Percentiles rank a stretch among this genome's conserved stretches.
Evolutionary conservation across 1,284 basidiomycete genomes (phyloP).

Genomic region (Ganoderma resinaceum): DNA sequence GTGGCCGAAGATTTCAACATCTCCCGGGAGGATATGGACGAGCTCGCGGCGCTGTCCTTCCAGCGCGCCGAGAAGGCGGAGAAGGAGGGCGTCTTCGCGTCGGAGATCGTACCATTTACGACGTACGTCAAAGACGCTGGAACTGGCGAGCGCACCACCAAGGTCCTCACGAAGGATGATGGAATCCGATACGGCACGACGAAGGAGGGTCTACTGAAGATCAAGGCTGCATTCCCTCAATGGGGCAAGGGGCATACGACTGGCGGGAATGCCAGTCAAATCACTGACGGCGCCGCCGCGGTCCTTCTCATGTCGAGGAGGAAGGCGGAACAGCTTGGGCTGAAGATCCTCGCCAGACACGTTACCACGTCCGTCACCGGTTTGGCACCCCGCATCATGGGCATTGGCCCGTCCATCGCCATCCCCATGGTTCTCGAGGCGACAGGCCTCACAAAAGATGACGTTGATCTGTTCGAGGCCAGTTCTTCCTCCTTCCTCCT

Average conservation of each 20-base stretch:
- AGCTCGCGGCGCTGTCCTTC: constrained; percentile 81
- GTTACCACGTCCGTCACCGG: constrained; percentile 79
- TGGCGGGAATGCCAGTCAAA: constrained; percentile 89
- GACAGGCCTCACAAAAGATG: constrained; percentile 68
- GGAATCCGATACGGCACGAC: constrained; percentile 85
- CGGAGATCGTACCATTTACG: constrained; percentile 85
- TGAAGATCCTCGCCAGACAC: constrained; percentile 81
- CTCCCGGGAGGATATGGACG: constrained; percentile 86
- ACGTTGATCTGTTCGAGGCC: constrained; percentile 86
- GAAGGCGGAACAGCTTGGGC: constrained; percentile 82
- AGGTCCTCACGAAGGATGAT: constrained; percentile 78
- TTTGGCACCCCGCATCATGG: constrained; percentile 84
- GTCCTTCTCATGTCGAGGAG: constrained; percentile 87
- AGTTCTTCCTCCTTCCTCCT: background rate
- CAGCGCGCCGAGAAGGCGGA: constrained; percentile 77
- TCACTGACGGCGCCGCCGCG: constrained; percentile 90
- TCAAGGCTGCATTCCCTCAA: constrained; percentile 86
- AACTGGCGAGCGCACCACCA: constrained; percentile 61
- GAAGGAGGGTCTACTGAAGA: constrained; percentile 69
- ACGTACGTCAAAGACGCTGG: constrained; percentile 62
- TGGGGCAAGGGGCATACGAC: constrained; percentile 84
- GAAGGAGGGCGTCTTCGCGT: constrained; percentile 71
- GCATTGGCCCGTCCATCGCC: constrained; percentile 78
- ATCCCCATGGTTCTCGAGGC: constrained; percentile 75
- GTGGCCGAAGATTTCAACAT: constrained; percentile 83